These are phyloP conservation scores for Cladosporium sp. DNA, from an alignment of 2,329 filamentous ascomycete species.

Conservation along the genomic window DNA sequence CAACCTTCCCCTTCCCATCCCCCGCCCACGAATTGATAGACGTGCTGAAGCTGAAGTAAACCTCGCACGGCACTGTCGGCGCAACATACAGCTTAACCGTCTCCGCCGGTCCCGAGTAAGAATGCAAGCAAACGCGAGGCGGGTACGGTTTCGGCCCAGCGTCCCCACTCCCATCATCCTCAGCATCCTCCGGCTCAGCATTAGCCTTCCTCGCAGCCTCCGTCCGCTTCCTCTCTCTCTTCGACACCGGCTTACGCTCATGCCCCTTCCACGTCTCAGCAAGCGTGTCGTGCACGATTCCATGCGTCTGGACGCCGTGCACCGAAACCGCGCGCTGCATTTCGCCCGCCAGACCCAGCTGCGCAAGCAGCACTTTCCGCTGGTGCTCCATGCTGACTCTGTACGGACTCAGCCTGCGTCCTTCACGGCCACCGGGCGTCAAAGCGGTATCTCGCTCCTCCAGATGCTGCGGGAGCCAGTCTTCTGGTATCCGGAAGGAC, in stretches of 20 bases:
- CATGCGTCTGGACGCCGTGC: slow-evolving; percentile 72
- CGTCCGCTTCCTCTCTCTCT: slow-evolving; percentile 44
- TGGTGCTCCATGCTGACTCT: slow-evolving; percentile 66
- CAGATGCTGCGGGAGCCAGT: slow-evolving; percentile 42
- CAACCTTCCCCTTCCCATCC: slow-evolving; percentile 46
- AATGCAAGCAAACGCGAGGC: slow-evolving; percentile 86
- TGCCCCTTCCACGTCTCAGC: slow-evolving; percentile 63
- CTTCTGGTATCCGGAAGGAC: slow-evolving; percentile 64
- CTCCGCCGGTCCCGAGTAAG: slow-evolving; percentile 74
- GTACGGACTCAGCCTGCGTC: slow-evolving; percentile 60
- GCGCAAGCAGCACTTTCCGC: slow-evolving; percentile 56
- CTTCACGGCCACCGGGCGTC: slow-evolving; percentile 66
- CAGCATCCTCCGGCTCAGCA: slow-evolving; percentile 12
- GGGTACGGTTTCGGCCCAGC: slow-evolving; percentile 58
- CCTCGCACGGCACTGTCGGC: slow-evolving; percentile 61
- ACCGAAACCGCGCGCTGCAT: slow-evolving; percentile 60
- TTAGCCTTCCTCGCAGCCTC: slow-evolving; percentile 13
- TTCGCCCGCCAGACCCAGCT: slow-evolving; percentile 65
- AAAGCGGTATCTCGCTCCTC: slow-evolving; percentile 42
- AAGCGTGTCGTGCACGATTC: slow-evolving; percentile 60
- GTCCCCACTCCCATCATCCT: slow-evolving; percentile 11
- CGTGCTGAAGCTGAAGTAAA: slow-evolving; percentile 85
- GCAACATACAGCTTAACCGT: slow-evolving; percentile 72
- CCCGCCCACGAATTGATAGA: slow-evolving; percentile 61
- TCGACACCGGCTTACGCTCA: slow-evolving; percentile 56